Percentiles rank a stretch among this genome's conserved stretches.
Conservation (phyloP, 1,284 basidiomycete genomes). For the Polyporus tsugae region DNA sequence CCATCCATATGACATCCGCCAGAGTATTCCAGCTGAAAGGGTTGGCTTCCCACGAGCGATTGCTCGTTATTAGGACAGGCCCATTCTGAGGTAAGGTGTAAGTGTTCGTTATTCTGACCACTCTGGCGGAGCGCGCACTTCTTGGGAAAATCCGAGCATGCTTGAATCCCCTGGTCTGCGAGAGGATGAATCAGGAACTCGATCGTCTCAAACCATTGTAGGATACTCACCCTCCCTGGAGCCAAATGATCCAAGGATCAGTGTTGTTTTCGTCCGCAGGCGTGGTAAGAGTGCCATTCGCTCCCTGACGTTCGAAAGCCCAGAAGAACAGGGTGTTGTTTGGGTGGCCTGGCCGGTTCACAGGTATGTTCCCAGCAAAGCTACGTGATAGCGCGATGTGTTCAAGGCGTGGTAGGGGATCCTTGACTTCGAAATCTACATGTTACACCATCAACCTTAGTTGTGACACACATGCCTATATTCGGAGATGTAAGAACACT, state of each 20-base stretch:
- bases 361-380: slow-evolving; percentile 75
- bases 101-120: slow-evolving; percentile 54
- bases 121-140: neutral
- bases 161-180: neutral
- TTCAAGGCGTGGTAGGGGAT: slow-evolving; percentile 72
- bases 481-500: slow-evolving; percentile 14
- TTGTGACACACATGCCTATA: neutral
- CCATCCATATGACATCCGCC: slow-evolving; percentile 75
- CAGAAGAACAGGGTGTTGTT: slow-evolving; percentile 80
- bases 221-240: slow-evolving; percentile 64
- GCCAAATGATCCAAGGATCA: slow-evolving; percentile 78
- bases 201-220: neutral
- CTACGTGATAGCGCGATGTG: slow-evolving; percentile 57
- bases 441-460: neutral
- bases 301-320: slow-evolving; percentile 62
- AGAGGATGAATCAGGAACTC: neutral
- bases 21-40: slow-evolving; percentile 65
- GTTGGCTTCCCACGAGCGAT: slow-evolving; percentile 61
- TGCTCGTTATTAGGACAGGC: slow-evolving; percentile 61
- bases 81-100: slow-evolving; percentile 60
- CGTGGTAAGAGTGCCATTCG: slow-evolving; percentile 61
- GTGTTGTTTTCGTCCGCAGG: slow-evolving; percentile 45
- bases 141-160: neutral
- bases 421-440: slow-evolving; percentile 39
- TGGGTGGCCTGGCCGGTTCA: slow-evolving; percentile 57